Percentiles rank a stretch among this genome's conserved stretches.
phyloP scores from a whole-genome alignment of 495 filamentous ascomycete species.

The Wilcoxina mikolae region DNA sequence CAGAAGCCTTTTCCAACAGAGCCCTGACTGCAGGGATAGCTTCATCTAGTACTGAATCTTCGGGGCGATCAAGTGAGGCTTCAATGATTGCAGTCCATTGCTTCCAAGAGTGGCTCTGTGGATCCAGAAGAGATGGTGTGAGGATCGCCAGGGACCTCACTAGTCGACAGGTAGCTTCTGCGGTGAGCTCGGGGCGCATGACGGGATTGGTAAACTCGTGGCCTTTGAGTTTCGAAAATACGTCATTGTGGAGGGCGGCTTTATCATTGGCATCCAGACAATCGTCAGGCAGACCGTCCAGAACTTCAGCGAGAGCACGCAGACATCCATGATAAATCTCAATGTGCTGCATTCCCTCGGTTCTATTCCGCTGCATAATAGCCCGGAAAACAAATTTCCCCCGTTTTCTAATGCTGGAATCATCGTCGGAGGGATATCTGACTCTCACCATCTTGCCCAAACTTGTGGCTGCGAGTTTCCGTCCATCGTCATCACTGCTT shows the following conservation, averaged over 20 bases:
- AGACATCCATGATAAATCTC: slow-evolving; percentile 23
- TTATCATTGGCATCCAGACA: not conserved
- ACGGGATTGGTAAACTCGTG: slow-evolving; percentile 25
- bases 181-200: slow-evolving; percentile 53
- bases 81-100: slow-evolving; percentile 30
- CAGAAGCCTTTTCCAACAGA: slow-evolving; percentile 12
- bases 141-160: slow-evolving; percentile 34
- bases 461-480: slow-evolving; percentile 54
- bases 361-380: slow-evolving; percentile 16
- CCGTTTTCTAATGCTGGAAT: not conserved
- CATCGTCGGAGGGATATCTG: slow-evolving; percentile 8
- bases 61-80: slow-evolving; percentile 33
- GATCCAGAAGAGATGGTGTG: not conserved
- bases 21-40: slow-evolving; percentile 35
- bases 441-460: slow-evolving; percentile 44
- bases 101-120: not conserved
- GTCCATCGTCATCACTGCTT: slow-evolving; percentile 54
- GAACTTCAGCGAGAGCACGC: slow-evolving; percentile 22
- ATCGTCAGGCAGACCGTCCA: slow-evolving; percentile 8
- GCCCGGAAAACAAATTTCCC: slow-evolving; percentile 14
- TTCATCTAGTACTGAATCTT: slow-evolving; percentile 36
- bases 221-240: slow-evolving; percentile 20
- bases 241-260: slow-evolving; percentile 3
- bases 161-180: slow-evolving; percentile 47
- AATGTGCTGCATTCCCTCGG: slow-evolving; percentile 17